Conservation (phyloP, 2,329 filamentous ascomycete genomes). For the Claviceps fusiformis region DNA sequence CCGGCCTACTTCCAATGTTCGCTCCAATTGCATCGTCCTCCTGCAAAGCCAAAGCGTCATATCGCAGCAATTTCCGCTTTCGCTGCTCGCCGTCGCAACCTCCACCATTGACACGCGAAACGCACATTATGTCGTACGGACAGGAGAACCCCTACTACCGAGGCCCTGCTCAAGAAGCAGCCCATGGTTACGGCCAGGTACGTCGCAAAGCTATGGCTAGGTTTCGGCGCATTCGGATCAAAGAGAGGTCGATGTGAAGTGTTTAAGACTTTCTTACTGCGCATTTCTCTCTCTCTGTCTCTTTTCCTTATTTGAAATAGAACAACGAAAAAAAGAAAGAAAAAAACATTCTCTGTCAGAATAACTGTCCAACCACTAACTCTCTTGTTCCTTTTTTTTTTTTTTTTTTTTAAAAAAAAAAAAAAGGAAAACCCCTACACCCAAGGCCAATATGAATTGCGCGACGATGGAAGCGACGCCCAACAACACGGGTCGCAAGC, state of each 20-base stretch:
- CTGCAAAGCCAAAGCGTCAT: not conserved
- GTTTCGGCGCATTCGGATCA: conserved; percentile 1
- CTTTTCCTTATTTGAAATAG: no score
- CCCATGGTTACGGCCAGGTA: conserved; percentile 9
- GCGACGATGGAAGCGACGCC: conserved; percentile 26
- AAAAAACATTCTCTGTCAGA: not conserved
- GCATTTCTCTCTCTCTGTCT: no score
- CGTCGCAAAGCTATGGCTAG: not conserved
- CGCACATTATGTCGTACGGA: conserved; percentile 12
- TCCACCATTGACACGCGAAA: not conserved
- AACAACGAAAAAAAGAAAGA: no score
- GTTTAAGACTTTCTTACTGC: no score
- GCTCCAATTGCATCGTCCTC: conserved; percentile 1
- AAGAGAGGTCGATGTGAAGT: no score
- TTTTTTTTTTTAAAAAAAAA: no score
- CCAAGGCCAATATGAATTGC: conserved; percentile 40
- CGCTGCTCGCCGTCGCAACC: not conserved
- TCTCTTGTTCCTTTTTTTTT: not conserved
- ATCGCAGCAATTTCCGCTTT: conserved; percentile 1
- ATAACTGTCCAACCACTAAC: not conserved
- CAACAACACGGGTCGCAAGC: conserved; percentile 14
- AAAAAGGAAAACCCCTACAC: not conserved
- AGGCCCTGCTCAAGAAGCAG: conserved; percentile 9
- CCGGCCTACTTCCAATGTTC: not conserved
- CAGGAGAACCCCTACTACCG: conserved; percentile 13